Evolutionary conservation across 1,284 basidiomycete genomes (phyloP), one percentile per base, ranked within the genome.

Genomic region (Laetiporus sulphureus): DNA sequence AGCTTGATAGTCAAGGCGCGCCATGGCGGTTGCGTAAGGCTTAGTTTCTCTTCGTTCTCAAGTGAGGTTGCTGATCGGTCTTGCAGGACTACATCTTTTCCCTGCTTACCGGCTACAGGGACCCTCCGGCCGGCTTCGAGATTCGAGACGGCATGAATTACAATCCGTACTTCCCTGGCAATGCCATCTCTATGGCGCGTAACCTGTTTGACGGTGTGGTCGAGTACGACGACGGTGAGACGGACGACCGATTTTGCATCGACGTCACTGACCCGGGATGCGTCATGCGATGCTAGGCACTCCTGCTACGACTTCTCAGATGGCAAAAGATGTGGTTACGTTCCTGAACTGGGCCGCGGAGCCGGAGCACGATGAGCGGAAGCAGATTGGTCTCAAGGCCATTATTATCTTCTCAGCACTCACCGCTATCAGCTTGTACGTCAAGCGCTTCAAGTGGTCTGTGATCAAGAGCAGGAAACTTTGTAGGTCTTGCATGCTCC

Each of bases 121-220:
- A 99, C 60, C 86, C 96, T 37, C 96, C 96, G 37, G 91, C 95
- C 49, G 96, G 96, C 55, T 91, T 99, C 54, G 84, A 91, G 62
- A 79, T 99, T 52, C 91, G 91, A 66, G 95, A 96, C 43, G 93
- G 91, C 55, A 88, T 96, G 86, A 94, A 94, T 77, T 97, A 95
- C 77, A 97, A 95, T 72, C 89, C 89, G 34, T 96, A 87, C 74
- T 96, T 97, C 86, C 93, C 93, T 39, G 92, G 94, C 47, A 92
- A 93, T 59, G 91, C 92, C 56, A 98, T 99, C 52, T 91, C 89
- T 59, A 99, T 99, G 96, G 95, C 92, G 39, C 91, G 95, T 63
- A 83, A 97, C 16, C 72, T 99, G 50, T 99, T 91, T 62, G 94
- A 98, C 60, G 93, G 90, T 33, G 65, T 97, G 33, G 93, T 98